phyloP scores from a whole-genome alignment of 192 early-diverging fungal species.

The Entomortierella beljakovae region DNA sequence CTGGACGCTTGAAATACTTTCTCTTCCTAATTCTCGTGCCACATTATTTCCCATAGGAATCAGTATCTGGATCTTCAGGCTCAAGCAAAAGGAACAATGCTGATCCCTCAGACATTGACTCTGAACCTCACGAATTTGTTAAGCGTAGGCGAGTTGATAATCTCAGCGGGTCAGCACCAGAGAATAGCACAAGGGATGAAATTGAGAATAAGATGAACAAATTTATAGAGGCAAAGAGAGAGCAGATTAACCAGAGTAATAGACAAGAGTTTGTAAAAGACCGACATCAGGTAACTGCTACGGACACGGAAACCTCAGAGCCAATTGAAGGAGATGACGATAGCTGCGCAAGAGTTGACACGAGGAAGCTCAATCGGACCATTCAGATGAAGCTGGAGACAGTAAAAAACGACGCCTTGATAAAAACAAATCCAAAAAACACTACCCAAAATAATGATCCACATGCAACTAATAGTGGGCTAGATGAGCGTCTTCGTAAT shows the following conservation, averaged over 20 bases:
- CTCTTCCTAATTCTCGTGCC: background rate
- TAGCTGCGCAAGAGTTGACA: slow-evolving; percentile 79
- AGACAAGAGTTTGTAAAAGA: slow-evolving; percentile 68
- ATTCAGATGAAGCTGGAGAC: slow-evolving; percentile 84
- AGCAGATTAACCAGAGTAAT: slow-evolving; percentile 72
- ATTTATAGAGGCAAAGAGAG: slow-evolving; percentile 65
- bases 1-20: background rate
- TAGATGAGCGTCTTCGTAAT: slow-evolving; percentile 75
- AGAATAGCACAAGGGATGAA: slow-evolving; percentile 53
- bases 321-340: slow-evolving; percentile 14
- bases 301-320: slow-evolving; percentile 7
- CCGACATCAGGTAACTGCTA: slow-evolving; percentile 13
- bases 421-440: slow-evolving; percentile 30
- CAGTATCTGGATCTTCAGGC: background rate
- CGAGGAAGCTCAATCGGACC: slow-evolving; percentile 76
- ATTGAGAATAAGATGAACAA: slow-evolving; percentile 61
- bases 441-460: slow-evolving; percentile 44
- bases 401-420: slow-evolving; percentile 69
- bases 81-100: slow-evolving; percentile 31
- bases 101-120: slow-evolving; percentile 1
- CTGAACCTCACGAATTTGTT: slow-evolving; percentile 21
- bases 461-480: slow-evolving; percentile 45
- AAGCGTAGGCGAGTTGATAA: slow-evolving; percentile 42
- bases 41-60: slow-evolving; percentile 12
- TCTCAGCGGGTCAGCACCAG: slow-evolving; percentile 48